Evolutionary conservation across 2,329 filamentous ascomycete genomes (phyloP).

Genomic region (Colletotrichum endophyticum): DNA sequence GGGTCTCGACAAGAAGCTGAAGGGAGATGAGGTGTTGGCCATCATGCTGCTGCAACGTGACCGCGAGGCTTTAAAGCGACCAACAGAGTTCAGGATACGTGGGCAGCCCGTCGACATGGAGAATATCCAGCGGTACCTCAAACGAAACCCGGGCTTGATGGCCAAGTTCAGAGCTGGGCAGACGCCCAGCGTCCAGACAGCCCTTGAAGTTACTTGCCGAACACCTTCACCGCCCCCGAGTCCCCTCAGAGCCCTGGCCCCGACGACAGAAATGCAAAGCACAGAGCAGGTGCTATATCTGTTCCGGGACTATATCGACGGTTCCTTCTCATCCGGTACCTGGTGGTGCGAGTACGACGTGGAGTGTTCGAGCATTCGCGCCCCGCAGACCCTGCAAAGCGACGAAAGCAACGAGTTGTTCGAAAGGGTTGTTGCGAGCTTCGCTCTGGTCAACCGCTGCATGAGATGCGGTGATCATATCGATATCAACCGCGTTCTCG

Average conservation of each 20-base stretch:
- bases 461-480: slow-evolving; percentile 36
- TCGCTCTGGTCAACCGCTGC: slow-evolving; percentile 36
- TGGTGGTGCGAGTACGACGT: slow-evolving; percentile 36
- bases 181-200: slow-evolving; percentile 33
- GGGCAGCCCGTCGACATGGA: slow-evolving; percentile 42
- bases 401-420: slow-evolving; percentile 36
- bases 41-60: slow-evolving; percentile 42
- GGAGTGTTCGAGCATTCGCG: slow-evolving; percentile 27
- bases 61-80: slow-evolving; percentile 36
- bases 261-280: slow-evolving; percentile 24
- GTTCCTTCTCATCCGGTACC: slow-evolving; percentile 29
- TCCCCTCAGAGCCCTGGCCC: slow-evolving; percentile 23
- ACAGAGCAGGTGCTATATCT: slow-evolving; percentile 32
- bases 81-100: slow-evolving; percentile 40
- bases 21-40: slow-evolving; percentile 43
- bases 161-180: slow-evolving; percentile 34
- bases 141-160: slow-evolving; percentile 40
- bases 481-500: slow-evolving; percentile 32
- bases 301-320: slow-evolving; percentile 33
- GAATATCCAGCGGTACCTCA: slow-evolving; percentile 44
- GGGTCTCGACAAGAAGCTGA: slow-evolving; percentile 47
- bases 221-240: slow-evolving; percentile 32
- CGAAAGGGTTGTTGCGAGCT: slow-evolving; percentile 36
- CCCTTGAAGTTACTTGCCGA: slow-evolving; percentile 34
- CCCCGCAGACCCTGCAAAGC: slow-evolving; percentile 23